Base-by-base conservation (phyloP, 805 yeast species). In the Wickerhamiella azyma region DNA sequence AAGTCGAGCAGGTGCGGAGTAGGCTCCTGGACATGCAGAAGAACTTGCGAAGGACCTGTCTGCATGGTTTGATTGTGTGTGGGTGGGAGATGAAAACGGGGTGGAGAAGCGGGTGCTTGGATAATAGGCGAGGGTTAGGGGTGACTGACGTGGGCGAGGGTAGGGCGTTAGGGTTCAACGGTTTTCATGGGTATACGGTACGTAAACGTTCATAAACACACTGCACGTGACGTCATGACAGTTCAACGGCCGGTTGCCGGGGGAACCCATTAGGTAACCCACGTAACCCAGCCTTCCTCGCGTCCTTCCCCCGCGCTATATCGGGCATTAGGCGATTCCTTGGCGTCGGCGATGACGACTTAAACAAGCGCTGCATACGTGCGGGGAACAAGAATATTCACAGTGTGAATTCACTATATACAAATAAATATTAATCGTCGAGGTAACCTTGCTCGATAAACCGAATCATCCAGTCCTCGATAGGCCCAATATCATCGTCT, bases 391-490 rank as follows among this genome's bases (percentile, higher is more conserved):
- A n/a, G n/a, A n/a, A n/a, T n/a, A n/a, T n/a, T n/a, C n/a, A n/a
- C n/a, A n/a, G n/a, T n/a, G n/a, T 19, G 26, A 17, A 17, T 11
- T 18, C 10, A 26, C 9, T 39, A 13, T 21, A 24, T 10, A 37
- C 5, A 26, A 35, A 41, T 42, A 42, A 36, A 16, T 36, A 42
- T 5, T 36, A 24, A 11, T 32, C 32, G 17, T 28, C 40, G 6
- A 52, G 36, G 16, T 47, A 46, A 19, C 96, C 96, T 45, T 78
- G 79, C 50, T 94, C 94, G 49, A 92, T 84, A 59, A 75, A 84
- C 49, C 88, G 70, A 51, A 92, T 76, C 99, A 92, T 92, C 66
- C 88, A 94, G 69, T 92, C 97, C 60, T 92, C 99, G 45, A 89
- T 76, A 61, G 86, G 96, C 29, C 78, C 79, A 41, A 67, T 57